A percentile compares a stretch with the other conserved stretches of the same genome.
Evolutionary conservation across 768 basidiomycete species (phyloP).

Genomic region (Lactarius quietus): DNA sequence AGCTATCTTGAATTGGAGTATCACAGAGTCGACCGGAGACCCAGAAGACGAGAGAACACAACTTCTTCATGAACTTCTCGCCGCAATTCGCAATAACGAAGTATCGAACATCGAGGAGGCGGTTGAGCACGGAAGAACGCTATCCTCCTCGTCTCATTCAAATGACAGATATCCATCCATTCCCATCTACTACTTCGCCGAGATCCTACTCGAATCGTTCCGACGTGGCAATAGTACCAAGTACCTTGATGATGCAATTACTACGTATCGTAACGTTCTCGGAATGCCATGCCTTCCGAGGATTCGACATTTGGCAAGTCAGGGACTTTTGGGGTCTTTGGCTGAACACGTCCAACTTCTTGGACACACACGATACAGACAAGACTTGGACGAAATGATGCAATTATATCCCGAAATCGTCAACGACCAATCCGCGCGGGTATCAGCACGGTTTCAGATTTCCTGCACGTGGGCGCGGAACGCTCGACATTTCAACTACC

Average conservation of each 20-base stretch:
- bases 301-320: too few species aligned
- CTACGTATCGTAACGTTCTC: neutral
- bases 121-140: neutral
- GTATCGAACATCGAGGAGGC: neutral
- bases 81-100: neutral
- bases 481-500: neutral
- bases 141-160: neutral
- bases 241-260: neutral
- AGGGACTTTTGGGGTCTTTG: neutral
- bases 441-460: neutral
- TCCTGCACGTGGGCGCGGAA: neutral
- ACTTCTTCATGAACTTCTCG: neutral
- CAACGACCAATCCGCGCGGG: too few species aligned
- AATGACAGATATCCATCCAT: neutral
- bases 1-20: too few species aligned
- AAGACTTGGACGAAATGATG: neutral
- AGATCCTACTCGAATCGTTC: neutral
- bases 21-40: too few species aligned
- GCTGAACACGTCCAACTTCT: neutral
- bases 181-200: fast-evolving
- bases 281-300: too few species aligned
- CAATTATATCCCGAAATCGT: neutral
- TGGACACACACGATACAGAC: too few species aligned
- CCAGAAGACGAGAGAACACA: too few species aligned
- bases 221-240: neutral